A percentile compares a stretch with the other conserved stretches of the same genome.
Conservation (phyloP, 2,329 filamentous ascomycete species). For the Pseudocercospora macadamiae region DNA sequence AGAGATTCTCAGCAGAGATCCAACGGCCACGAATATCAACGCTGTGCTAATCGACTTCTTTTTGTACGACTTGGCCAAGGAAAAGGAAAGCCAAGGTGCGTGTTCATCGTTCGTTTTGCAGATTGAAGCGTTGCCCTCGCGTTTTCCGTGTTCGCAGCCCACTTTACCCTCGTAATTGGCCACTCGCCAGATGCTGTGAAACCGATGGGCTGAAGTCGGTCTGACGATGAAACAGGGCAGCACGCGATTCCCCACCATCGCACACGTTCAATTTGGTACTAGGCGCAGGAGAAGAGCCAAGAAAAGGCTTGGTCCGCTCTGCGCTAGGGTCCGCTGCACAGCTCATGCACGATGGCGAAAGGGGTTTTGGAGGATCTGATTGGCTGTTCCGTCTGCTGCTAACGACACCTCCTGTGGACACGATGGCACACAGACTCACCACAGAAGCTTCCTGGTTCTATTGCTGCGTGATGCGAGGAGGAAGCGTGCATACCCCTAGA, state of each 20-base stretch:
- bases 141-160: not conserved
- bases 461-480: conserved; percentile 1
- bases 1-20: conserved; percentile 75
- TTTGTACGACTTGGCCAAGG: conserved; percentile 92
- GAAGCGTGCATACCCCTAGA: not conserved
- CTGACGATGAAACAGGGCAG: conserved; percentile 23
- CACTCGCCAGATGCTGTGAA: conserved; percentile 7
- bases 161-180: conserved; percentile 14
- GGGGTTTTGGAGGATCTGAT: not conserved
- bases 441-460: not conserved
- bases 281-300: not conserved
- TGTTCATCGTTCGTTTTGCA: not conserved
- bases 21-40: conserved; percentile 68
- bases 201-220: conserved; percentile 11
- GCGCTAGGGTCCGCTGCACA: not conserved
- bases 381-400: not conserved
- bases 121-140: not conserved
- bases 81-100: conserved; percentile 63
- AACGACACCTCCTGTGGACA: conserved; percentile 9
- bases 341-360: not conserved
- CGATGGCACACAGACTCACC: conserved; percentile 1
- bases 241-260: conserved; percentile 26
- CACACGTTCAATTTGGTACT: conserved; percentile 26
- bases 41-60: conserved; percentile 97
- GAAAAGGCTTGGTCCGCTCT: not conserved